Evolutionary conservation across 768 basidiomycete genomes (phyloP), one percentile per base, ranked within the genome.

Genomic region (Termitomyces sp.): DNA sequence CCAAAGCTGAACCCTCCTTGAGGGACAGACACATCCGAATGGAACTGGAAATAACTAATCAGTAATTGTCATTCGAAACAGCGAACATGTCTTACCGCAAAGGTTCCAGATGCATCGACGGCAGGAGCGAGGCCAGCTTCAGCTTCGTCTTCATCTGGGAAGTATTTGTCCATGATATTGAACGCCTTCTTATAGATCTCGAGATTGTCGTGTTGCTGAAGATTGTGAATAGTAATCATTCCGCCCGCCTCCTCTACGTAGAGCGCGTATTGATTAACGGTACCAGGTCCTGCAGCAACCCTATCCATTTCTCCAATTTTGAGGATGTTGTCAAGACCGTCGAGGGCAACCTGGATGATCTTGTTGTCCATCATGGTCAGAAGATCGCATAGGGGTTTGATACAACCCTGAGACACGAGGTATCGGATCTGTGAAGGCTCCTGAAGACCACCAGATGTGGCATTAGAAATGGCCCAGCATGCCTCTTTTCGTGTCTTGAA

Each of bases 131-230:
- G 87, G 20, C 83, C 88, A 50, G 91, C 85, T 66, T 93, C 93
- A 49, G 91, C 80, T 45, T 95, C 96, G 68, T 98, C 96, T 66
- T 98, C 96, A 59, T 95, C 94, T 32, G 94, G 93, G 89, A 96
- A 97, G 77, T 96, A 97, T 68, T 95, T 95, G 76, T 93, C 89
- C 89, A 92, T 92, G 66, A 93, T 97, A 72, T 93, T 93, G 81
- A 94, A 99, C 39, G 95, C 96, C 77, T 99, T 98, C 84, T 98
- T 98, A 77, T 99, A 99, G 64, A 99, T 98, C 64, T 98, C 96
- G 73, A 98, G 73, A 75, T 99, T 99, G 76, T 99, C 96, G 72
- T 98, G 97, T 72, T 96, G 94, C 75, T 99, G 97, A 52, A 98
- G 84, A 72, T 98, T 95, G 79, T 99, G 96, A 70, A 99, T 98